phyloP scores from a whole-genome alignment of 1,284 basidiomycete species.

The Moniliophthora roreri region DNA sequence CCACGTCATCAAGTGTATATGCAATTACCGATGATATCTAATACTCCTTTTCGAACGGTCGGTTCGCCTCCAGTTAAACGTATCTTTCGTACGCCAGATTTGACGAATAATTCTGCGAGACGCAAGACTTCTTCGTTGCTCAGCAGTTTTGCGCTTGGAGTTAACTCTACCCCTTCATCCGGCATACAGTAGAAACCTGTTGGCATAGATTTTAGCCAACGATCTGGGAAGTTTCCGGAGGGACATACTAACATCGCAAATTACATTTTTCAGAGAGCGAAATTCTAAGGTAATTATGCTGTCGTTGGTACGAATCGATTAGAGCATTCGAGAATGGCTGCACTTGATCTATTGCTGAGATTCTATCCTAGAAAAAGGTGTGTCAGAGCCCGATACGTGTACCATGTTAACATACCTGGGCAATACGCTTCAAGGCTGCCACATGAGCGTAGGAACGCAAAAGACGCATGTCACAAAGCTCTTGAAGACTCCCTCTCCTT shows the following conservation, averaged over 20 bases:
- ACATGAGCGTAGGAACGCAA: not conserved
- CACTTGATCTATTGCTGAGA: constrained; percentile 50
- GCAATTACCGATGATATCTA: constrained; percentile 65
- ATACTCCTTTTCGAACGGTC: constrained; percentile 78
- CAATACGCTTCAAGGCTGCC: not conserved
- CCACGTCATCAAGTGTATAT: not conserved
- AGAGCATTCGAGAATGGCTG: constrained; percentile 51
- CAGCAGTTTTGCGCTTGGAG: constrained; percentile 68
- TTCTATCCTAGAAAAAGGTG: constrained; percentile 40
- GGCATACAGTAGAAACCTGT: constrained; percentile 92
- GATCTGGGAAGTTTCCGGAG: not conserved
- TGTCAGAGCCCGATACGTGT: not conserved
- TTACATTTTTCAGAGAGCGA: constrained; percentile 88
- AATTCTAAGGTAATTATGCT: constrained; percentile 83
- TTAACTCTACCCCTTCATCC: constrained; percentile 74
- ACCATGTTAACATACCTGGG: not conserved
- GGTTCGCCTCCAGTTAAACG: constrained; percentile 89
- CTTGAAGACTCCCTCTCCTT: too few relatives aligned
- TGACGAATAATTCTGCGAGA: constrained; percentile 77
- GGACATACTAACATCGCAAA: constrained; percentile 62
- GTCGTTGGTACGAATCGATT: constrained; percentile 67
- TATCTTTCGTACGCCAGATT: constrained; percentile 83
- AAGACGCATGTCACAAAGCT: too few relatives aligned
- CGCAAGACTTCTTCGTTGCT: constrained; percentile 77
- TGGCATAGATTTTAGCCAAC: not conserved